Evolutionary conservation across 495 filamentous ascomycete species (phyloP), one percentile per base, ranked within the genome.

Genomic region (Hapsidospora chrysogenum): DNA sequence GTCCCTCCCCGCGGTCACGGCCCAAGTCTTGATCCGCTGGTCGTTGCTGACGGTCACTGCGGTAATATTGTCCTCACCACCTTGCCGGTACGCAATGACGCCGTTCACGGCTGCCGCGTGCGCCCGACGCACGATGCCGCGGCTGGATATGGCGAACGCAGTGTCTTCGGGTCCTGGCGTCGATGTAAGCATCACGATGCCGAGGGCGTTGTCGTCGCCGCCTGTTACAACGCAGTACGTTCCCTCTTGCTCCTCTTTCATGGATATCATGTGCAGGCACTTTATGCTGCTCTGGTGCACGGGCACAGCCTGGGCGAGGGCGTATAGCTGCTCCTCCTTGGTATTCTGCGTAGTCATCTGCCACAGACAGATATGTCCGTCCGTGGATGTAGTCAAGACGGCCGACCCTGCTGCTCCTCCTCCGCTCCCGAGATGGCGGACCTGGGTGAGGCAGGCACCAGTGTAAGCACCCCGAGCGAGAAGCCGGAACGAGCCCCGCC

Each of bases 91-190:
- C 9, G 74, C 46, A 4, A 63, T 61, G 0, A 86, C 40, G 0
- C 76, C 75, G 0, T 80, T 89, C 0, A 93, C 57, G 0, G 83
- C 83, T 0, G 82, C 76, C 2, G 83, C 75, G 53, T 97, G 89
- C 0, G 86, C 85, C 14, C 72, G 64, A 15, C 65, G 66, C 8
- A 94, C 57, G 0, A 80, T 58, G 1, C 71, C 49, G 9, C 71
- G 72, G 29, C 44, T 49, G 3, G 33, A 15, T 8, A 60, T 33
- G 17, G 36, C 41, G 30, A 45, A 54, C 1, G 42, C 33, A 36
- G 4, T 9, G 13, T 18, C 23, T 26, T 21, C 30, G 2, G 6
- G 20, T 3, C 6, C 4, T n/a, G 18, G 17, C 7, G 28, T 25
- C 13, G 45, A 46, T 29, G 36, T 31, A 29, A 74, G 38, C 18